Base-by-base conservation (phyloP, 169 alveolate genomes). In the Cryptosporidium baileyi region DNA sequence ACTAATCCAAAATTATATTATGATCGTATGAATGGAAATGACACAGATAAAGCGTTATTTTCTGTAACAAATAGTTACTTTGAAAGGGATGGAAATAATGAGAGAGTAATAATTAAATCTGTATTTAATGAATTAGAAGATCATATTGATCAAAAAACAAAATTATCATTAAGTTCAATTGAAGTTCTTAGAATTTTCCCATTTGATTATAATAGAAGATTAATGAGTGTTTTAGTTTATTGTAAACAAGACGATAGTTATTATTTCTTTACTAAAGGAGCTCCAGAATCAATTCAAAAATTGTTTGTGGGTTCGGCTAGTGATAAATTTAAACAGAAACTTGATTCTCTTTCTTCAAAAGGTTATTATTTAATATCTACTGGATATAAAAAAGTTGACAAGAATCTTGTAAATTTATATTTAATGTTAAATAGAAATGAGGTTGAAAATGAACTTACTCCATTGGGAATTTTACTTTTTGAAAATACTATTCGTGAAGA, bases 141-240 rank as follows among this genome's bases (percentile, higher is more conserved):
- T 43, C 9, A 43, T 43, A 15, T 9, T 43, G 0, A 57, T 4
- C 9, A 24, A 4, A 38, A 22, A 6, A 19, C 41, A 30, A 57
- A 57, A 34, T 45, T n/a, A 8, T 5, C 15, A 4, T 13, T 17
- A 19, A 47, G 47, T 34, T 11, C 34, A 60, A 51, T 15, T 3
- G 85, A 74, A 59, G 57, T 74, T 13, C 85, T 74, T 34, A 38
- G 85, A 40, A 38, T 74, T 4, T 74, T 74, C 24, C 85, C 85
- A 4, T 74, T 74, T 41, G 85, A 74, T 7, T 74, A 74, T 26
- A 74, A 74, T 34, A 74, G 54, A 26, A 51, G 85, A 32, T 60
- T 74, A 17, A 74, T 74, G 85, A 74, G 85, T 15, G 67, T 74
- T 9, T 34, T 74, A 26, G 67, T 74, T 2, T 49, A 54, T 6